Conservation (phyloP, 331 rosid species). For the Ulmus americana region DNA sequence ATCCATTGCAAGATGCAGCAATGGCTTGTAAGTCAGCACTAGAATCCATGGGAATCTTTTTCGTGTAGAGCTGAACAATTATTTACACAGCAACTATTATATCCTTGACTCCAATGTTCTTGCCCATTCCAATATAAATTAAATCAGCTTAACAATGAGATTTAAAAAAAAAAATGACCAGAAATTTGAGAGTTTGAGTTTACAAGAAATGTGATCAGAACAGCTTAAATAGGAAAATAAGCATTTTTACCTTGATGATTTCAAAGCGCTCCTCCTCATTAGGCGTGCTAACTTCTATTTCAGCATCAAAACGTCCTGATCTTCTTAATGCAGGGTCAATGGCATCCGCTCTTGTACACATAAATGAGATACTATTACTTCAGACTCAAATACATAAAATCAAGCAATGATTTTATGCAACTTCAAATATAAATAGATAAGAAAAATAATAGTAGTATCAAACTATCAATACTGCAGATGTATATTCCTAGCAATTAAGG, state of each 20-base stretch:
- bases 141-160: conserved; percentile 9
- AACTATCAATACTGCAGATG: neutral
- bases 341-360: conserved; percentile 56
- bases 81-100: conserved; percentile 15
- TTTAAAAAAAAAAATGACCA: neutral
- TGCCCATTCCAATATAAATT: conserved; percentile 13
- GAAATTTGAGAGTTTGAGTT: conserved; percentile 6
- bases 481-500: neutral
- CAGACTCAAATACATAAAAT: conserved; percentile 7
- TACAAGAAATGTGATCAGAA: conserved; percentile 11
- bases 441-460: neutral
- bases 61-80: conserved; percentile 67
- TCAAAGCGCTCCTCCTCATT: conserved; percentile 68
- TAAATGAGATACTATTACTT: conserved; percentile 18
- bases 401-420: neutral
- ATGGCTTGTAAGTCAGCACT: conserved; percentile 48
- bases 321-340: conserved; percentile 90
- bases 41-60: conserved; percentile 53
- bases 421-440: neutral
- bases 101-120: conserved; percentile 15
- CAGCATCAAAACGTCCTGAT: conserved; percentile 85
- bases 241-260: conserved; percentile 65
- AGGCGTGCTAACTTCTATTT: conserved; percentile 80
- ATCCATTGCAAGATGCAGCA: conserved; percentile 87
- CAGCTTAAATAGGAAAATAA: conserved; percentile 2